Percentiles rank a stretch among this genome's conserved stretches.
phyloP scores from a whole-genome alignment of 176 grass and related monocot genomes.

The Microstegium vimineum region DNA sequence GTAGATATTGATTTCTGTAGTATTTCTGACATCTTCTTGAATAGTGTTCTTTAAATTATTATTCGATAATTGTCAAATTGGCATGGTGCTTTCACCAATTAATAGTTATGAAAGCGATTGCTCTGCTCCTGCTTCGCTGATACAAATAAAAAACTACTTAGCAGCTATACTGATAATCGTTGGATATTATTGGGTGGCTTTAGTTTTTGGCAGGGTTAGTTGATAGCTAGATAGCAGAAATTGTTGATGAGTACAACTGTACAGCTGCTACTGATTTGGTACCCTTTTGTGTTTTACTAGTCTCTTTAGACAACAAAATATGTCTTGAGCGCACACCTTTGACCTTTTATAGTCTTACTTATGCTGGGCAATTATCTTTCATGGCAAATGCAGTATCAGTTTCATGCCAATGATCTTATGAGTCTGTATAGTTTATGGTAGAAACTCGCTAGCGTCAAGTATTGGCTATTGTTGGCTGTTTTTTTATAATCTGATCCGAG shows the following conservation, averaged over 20 bases:
- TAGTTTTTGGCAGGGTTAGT: not conserved
- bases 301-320: not conserved
- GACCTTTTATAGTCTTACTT: no score
- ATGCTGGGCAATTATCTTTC: not conserved
- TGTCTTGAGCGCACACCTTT: not conserved
- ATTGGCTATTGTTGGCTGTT: not conserved
- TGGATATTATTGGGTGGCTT: not conserved
- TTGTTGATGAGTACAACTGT: not conserved
- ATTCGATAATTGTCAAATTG: not conserved
- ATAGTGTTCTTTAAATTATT: slow-evolving; percentile 1
- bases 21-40: not conserved
- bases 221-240: not conserved
- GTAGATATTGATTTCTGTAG: not conserved
- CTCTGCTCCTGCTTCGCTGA: not conserved
- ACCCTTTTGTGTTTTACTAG: not conserved
- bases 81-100: not conserved
- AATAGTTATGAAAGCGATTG: not conserved
- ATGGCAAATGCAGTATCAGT: not conserved
- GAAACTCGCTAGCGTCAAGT: no score
- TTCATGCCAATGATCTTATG: not conserved
- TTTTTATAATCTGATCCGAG: not conserved
- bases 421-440: not conserved
- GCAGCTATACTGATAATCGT: no score
- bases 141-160: not conserved
- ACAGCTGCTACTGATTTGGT: not conserved